These are phyloP conservation scores for Phytophthora litchii DNA, from an alignment of 352 stramenopile species.

Conservation along the genomic window DNA sequence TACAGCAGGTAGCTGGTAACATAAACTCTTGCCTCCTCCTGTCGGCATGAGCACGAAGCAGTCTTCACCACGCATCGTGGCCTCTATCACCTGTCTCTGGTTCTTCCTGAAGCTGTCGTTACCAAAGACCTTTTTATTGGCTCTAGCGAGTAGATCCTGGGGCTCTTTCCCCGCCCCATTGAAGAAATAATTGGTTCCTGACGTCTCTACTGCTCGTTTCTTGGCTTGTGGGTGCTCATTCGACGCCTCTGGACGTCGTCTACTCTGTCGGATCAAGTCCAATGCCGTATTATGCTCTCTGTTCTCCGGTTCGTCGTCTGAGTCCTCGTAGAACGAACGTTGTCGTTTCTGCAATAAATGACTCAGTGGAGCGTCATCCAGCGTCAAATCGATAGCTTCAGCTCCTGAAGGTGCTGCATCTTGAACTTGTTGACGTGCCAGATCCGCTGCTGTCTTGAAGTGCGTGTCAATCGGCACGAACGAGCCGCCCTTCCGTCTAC, in stretches of 20 bases:
- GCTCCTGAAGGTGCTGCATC: neutral
- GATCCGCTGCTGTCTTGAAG: slow-evolving; percentile 47
- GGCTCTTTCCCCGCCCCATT: slow-evolving; percentile 1
- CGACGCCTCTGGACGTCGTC: slow-evolving; percentile 4
- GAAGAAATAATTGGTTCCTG: neutral
- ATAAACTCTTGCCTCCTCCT: slow-evolving; percentile 91
- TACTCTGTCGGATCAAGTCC: slow-evolving; percentile 47
- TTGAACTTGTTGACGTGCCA: slow-evolving; percentile 7
- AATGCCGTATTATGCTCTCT: slow-evolving; percentile 58
- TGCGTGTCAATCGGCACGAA: slow-evolving; percentile 67
- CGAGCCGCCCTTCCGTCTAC: neutral
- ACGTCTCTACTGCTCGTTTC: slow-evolving; percentile 22
- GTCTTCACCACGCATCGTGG: slow-evolving; percentile 90
- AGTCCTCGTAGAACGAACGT: slow-evolving; percentile 63
- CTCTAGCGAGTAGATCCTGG: slow-evolving; percentile 50
- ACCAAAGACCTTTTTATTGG: slow-evolving; percentile 72
- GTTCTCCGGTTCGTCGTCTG: slow-evolving; percentile 57
- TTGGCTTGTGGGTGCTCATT: slow-evolving; percentile 2
- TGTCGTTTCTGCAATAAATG: slow-evolving; percentile 11
- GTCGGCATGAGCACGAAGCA: slow-evolving; percentile 96
- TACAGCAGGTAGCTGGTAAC: slow-evolving; percentile 88
- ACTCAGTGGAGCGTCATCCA: slow-evolving; percentile 9
- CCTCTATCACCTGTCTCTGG: slow-evolving; percentile 92
- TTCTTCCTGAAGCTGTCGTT: slow-evolving; percentile 90
- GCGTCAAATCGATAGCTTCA: slow-evolving; percentile 58